Percentiles rank a stretch among this genome's conserved stretches.
Conservation (phyloP, 2,329 filamentous ascomycete species). For the Cercospora beticola region DNA sequence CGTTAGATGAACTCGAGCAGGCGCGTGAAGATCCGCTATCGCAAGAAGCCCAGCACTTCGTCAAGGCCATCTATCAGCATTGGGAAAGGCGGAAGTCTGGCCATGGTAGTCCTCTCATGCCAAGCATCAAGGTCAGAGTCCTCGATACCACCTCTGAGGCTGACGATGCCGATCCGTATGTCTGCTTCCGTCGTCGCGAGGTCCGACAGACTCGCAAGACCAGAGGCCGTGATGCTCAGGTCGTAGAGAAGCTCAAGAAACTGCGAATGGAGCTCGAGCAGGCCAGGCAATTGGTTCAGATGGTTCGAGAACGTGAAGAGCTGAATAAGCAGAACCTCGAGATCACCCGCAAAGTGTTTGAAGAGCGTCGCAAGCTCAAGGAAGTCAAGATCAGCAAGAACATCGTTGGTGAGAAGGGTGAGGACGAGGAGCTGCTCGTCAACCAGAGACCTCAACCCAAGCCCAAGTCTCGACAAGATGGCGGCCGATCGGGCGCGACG, state of each 20-base stretch:
- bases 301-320: slow-evolving; percentile 77
- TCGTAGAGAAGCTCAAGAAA: slow-evolving; percentile 90
- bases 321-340: slow-evolving; percentile 74
- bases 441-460: slow-evolving; percentile 70
- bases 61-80: slow-evolving; percentile 82
- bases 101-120: slow-evolving; percentile 68
- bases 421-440: slow-evolving; percentile 85
- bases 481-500: slow-evolving; percentile 60
- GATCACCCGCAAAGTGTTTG: slow-evolving; percentile 75
- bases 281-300: slow-evolving; percentile 73
- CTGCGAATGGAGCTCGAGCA: slow-evolving; percentile 88
- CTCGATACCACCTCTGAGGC: slow-evolving; percentile 93
- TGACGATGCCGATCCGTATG: slow-evolving; percentile 94
- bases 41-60: slow-evolving; percentile 56
- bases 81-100: slow-evolving; percentile 67
- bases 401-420: slow-evolving; percentile 77
- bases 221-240: slow-evolving; percentile 86
- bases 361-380: slow-evolving; percentile 78
- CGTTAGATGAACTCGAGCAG: slow-evolving; percentile 59
- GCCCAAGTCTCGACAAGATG: slow-evolving; percentile 57
- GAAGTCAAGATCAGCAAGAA: slow-evolving; percentile 82
- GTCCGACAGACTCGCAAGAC: slow-evolving; percentile 94
- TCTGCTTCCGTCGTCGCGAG: slow-evolving; percentile 94
- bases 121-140: slow-evolving; percentile 65
- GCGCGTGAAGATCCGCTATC: slow-evolving; percentile 60